Conservation (phyloP, 1,139 yeast genomes). For the Debaryomycetaceae sp. region DNA sequence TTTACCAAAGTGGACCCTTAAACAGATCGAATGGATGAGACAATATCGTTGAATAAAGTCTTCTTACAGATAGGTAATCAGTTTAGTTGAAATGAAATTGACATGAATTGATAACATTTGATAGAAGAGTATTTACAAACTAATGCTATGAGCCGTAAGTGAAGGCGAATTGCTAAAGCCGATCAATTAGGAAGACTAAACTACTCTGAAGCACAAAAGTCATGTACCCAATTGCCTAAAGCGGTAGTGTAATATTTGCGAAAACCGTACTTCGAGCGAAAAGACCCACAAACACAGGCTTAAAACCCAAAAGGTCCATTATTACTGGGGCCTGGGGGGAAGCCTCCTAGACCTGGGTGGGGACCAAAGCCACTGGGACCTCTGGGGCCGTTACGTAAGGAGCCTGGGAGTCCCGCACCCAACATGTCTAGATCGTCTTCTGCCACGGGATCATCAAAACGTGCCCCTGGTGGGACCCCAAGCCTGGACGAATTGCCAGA, state of each 20-base stretch:
- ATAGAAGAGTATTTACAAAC: no score
- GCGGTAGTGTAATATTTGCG: not conserved
- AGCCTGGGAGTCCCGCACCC: slow-evolving; percentile 51
- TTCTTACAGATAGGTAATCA: no score
- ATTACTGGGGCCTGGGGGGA: not conserved
- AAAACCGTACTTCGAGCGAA: no score
- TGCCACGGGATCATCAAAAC: slow-evolving; percentile 54
- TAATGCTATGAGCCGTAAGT: no score
- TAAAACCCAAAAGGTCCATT: not conserved
- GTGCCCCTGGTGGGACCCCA: slow-evolving; percentile 49
- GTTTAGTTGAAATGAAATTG: no score
- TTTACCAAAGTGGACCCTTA: no score
- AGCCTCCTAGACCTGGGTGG: slow-evolving; percentile 6
- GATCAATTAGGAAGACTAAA: no score
- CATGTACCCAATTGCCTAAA: not conserved
- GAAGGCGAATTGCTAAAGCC: no score
- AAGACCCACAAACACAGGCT: not conserved
- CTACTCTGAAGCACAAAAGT: not conserved
- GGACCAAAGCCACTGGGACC: slow-evolving; percentile 11
- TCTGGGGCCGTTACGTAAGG: slow-evolving; percentile 25
- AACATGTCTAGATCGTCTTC: slow-evolving; percentile 40
- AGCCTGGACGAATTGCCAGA: slow-evolving; percentile 22
- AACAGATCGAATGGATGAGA: no score
- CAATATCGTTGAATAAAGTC: no score
- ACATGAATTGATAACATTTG: no score